Conservation (phyloP, 441 rosid genomes). For the Populus trichocarpa region DNA sequence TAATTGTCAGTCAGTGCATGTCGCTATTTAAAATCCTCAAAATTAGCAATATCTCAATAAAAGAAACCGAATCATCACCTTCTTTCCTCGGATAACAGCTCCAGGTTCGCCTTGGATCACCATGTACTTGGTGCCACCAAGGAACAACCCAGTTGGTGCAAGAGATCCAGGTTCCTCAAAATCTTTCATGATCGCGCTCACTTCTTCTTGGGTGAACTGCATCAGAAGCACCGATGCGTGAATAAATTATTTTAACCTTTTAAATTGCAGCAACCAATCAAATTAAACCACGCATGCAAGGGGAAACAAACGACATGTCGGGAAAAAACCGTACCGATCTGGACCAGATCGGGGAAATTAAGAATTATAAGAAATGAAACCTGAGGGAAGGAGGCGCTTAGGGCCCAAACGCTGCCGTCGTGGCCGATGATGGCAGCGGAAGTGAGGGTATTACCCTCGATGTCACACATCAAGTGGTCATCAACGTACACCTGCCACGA, state of each 20-base stretch:
- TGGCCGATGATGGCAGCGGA: slow-evolving; percentile 44
- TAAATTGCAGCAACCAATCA: not conserved
- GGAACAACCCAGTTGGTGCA: slow-evolving; percentile 60
- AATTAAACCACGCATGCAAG: not conserved
- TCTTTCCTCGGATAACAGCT: slow-evolving; percentile 74
- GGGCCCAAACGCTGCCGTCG: slow-evolving; percentile 52
- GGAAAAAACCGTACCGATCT: not conserved
- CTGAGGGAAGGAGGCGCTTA: slow-evolving; percentile 43
- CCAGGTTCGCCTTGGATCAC: slow-evolving; percentile 74
- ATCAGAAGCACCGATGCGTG: not conserved
- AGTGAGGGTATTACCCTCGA: slow-evolving; percentile 37
- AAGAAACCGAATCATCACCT: slow-evolving; percentile 31
- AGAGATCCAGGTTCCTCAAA: slow-evolving; percentile 56
- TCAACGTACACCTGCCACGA: slow-evolving; percentile 52
- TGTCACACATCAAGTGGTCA: slow-evolving; percentile 50
- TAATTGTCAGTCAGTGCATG: not conserved
- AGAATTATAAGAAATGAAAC: slow-evolving; percentile 8
- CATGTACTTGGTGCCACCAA: slow-evolving; percentile 68
- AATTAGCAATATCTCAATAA: not conserved
- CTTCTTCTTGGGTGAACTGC: slow-evolving; percentile 55
- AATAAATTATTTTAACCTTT: not conserved
- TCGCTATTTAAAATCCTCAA: not conserved
- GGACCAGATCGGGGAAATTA: not conserved
- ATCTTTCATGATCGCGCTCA: slow-evolving; percentile 45
- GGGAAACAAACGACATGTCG: not conserved